Evolutionary conservation across 169 alveolate species (phyloP).

Genomic region (Blepharisma undulans): DNA sequence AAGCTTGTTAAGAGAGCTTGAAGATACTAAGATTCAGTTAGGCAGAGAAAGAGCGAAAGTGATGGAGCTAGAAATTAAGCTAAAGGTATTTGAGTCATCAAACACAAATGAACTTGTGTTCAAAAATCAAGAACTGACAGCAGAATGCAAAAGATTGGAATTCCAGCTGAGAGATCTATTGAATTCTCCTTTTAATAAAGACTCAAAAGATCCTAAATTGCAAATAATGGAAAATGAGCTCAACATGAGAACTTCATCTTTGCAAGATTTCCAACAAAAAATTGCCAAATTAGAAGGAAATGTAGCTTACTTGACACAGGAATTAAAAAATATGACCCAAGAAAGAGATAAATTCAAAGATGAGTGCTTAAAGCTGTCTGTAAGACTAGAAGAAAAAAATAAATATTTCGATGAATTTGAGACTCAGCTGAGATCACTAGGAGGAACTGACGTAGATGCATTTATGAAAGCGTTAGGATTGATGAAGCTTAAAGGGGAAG

Average conservation of each 20-base stretch:
- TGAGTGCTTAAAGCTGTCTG: conserved; percentile 25
- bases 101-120: not conserved
- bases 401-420: conserved; percentile 38
- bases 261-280: not conserved
- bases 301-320: conserved; percentile 34
- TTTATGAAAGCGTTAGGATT: conserved; percentile 42
- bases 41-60: not conserved
- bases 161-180: conserved; percentile 11
- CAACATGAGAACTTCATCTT: not conserved
- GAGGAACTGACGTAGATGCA: conserved; percentile 40
- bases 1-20: not conserved
- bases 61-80: not conserved
- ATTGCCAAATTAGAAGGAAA: not conserved
- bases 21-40: not conserved
- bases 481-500: conserved; percentile 32
- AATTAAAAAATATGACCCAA: conserved; percentile 25
- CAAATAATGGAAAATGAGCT: not conserved
- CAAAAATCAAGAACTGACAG: not conserved
- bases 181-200: conserved; percentile 1
- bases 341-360: conserved; percentile 43
- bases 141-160: not conserved
- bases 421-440: conserved; percentile 41
- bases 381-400: conserved; percentile 5
- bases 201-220: not conserved
- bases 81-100: not conserved